Conservation (phyloP, 495 filamentous ascomycete genomes). For the Jackrogersella multiformis region DNA sequence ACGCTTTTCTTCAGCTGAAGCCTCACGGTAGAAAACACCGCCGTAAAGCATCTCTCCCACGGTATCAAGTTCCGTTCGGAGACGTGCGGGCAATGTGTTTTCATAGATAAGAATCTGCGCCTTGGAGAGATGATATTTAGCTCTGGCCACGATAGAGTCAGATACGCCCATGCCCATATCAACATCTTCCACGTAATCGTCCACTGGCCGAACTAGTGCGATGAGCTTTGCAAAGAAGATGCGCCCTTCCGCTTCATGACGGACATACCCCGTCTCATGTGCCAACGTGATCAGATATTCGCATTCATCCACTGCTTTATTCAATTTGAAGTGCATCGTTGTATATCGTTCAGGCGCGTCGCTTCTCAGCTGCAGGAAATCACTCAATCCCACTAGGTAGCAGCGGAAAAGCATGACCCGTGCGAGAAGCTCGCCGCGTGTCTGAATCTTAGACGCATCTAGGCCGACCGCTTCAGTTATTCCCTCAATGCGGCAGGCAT, state of each 20-base stretch:
- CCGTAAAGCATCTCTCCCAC: constrained; percentile 5
- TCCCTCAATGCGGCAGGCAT: constrained; percentile 49
- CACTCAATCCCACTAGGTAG: constrained; percentile 59
- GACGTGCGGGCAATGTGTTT: background rate
- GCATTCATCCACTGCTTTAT: constrained; percentile 38
- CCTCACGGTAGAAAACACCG: background rate
- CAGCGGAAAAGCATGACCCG: constrained; percentile 58
- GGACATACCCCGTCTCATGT: constrained; percentile 3
- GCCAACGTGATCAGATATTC: constrained; percentile 32
- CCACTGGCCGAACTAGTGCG: constrained; percentile 9
- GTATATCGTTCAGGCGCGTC: background rate
- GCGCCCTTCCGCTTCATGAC: constrained; percentile 40
- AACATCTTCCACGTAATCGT: background rate
- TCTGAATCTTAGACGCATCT: constrained; percentile 46
- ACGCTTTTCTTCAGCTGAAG: background rate
- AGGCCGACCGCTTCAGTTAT: background rate
- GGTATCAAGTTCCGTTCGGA: background rate
- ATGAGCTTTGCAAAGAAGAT: constrained; percentile 26
- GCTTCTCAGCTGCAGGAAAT: constrained; percentile 53
- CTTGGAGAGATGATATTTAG: background rate
- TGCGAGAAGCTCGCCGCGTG: constrained; percentile 53
- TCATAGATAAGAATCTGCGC: constrained; percentile 3
- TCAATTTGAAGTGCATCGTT: constrained; percentile 44
- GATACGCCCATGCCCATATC: background rate
- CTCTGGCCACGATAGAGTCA: background rate